Evolutionary conservation across 164 flowering plant genomes (phyloP).

Genomic region (Nelumbo lutea): DNA sequence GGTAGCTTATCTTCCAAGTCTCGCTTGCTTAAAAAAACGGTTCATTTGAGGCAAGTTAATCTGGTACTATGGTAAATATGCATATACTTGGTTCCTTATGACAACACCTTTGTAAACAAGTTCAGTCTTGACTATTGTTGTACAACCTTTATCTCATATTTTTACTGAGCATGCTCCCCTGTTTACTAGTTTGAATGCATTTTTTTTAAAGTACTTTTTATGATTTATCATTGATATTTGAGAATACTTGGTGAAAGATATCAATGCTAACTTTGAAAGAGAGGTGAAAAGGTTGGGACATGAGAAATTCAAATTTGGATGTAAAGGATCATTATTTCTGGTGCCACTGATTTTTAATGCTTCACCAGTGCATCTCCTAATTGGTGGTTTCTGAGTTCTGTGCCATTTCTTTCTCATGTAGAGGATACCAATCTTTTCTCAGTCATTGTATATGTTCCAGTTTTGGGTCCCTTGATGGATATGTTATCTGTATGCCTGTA

Average conservation of each 20-base stretch:
- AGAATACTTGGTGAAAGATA: not conserved
- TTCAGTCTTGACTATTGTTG: too few relatives aligned
- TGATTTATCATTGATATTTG: not conserved
- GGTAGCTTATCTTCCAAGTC: conserved; percentile 36
- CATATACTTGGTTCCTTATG: not conserved
- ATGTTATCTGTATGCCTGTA: too few relatives aligned
- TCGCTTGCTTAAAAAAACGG: not conserved
- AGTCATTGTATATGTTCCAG: not conserved
- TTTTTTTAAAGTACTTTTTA: not conserved
- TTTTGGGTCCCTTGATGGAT: not conserved
- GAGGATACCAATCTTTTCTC: not conserved
- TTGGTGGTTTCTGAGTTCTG: too few relatives aligned
- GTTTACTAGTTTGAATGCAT: not conserved
- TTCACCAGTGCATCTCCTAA: too few relatives aligned
- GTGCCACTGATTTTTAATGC: not conserved
- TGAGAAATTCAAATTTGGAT: not conserved
- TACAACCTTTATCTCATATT: not conserved
- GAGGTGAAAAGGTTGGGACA: too few relatives aligned
- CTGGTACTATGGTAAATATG: not conserved
- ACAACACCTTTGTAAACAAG: too few relatives aligned
- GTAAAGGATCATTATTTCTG: not conserved
- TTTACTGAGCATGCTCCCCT: too few relatives aligned
- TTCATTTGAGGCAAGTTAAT: not conserved
- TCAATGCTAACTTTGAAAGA: not conserved
- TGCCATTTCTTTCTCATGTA: not conserved